Conservation (phyloP, 73 alveolate genomes). For the Effrenium voratum region DNA sequence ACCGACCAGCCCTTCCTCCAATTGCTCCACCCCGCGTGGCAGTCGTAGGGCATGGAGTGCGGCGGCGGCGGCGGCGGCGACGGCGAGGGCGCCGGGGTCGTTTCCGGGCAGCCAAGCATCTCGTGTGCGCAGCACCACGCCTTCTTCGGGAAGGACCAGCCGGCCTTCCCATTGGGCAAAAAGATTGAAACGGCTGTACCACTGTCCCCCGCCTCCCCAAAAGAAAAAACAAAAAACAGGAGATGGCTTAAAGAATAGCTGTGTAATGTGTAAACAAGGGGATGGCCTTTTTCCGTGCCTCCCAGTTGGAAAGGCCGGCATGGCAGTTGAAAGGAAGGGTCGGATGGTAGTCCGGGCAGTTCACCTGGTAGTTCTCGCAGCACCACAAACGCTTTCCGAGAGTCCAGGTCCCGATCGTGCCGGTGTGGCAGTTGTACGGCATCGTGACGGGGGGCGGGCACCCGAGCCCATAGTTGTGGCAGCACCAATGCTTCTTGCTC, state of each 20-base stretch:
- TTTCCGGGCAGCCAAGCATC: constrained; percentile 41
- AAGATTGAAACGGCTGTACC: no score
- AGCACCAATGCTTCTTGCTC: constrained; percentile 77
- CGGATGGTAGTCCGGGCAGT: constrained; percentile 38
- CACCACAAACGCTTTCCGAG: constrained; percentile 65
- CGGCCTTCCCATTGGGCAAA: not conserved
- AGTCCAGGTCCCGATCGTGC: constrained; percentile 23
- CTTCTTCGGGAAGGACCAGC: not conserved
- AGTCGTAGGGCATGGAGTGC: constrained; percentile 52
- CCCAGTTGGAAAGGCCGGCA: constrained; percentile 48
- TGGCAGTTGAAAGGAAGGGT: constrained; percentile 55
- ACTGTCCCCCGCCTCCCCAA: no score
- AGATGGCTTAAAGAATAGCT: no score
- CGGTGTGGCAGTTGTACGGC: constrained; percentile 70
- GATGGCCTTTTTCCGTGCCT: no score
- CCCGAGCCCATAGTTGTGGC: constrained; percentile 30
- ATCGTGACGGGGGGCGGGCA: constrained; percentile 32
- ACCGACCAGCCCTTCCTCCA: constrained; percentile 89
- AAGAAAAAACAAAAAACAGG: no score
- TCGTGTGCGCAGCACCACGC: constrained; percentile 55
- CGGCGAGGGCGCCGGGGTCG: constrained; percentile 24
- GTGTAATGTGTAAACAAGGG: no score
- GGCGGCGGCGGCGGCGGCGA: no score
- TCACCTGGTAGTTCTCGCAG: constrained; percentile 87
- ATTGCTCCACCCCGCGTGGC: constrained; percentile 71